These are phyloP conservation scores for Chlamydomonas urium DNA, from an alignment of 139 green algal species.

Conservation along the genomic window DNA sequence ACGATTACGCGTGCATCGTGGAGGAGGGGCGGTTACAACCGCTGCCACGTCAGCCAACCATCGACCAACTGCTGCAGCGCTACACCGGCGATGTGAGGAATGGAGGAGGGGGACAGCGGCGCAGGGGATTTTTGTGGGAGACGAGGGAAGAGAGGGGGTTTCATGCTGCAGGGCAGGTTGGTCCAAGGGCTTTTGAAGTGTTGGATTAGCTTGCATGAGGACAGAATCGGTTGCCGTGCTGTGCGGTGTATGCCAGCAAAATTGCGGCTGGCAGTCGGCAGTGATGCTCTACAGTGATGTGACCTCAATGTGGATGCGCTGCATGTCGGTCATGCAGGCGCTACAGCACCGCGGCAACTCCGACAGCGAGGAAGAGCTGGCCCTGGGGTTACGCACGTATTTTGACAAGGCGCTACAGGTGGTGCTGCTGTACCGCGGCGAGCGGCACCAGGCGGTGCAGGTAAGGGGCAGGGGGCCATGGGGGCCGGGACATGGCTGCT, in stretches of 20 bases:
- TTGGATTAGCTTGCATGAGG: too few relatives aligned
- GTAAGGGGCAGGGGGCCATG: background rate
- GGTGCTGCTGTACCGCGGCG: slow-evolving; percentile 75
- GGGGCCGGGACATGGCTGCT: background rate
- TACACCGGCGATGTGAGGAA: slow-evolving; percentile 37
- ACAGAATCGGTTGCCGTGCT: too few relatives aligned
- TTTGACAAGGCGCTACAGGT: slow-evolving; percentile 78
- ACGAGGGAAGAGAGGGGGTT: too few relatives aligned
- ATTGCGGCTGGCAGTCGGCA: too few relatives aligned
- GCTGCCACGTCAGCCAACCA: slow-evolving; percentile 63
- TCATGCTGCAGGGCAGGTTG: too few relatives aligned
- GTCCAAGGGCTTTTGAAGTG: too few relatives aligned
- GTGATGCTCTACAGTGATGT: too few relatives aligned
- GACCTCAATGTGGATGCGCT: too few relatives aligned
- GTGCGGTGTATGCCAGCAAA: too few relatives aligned
- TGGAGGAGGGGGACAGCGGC: too few relatives aligned
- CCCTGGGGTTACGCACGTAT: slow-evolving; percentile 63
- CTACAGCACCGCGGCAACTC: background rate
- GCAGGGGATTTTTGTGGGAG: too few relatives aligned
- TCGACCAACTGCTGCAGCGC: slow-evolving; percentile 47
- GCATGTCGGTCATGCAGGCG: background rate
- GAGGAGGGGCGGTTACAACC: slow-evolving; percentile 47
- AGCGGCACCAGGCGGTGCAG: slow-evolving; percentile 49
- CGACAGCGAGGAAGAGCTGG: slow-evolving; percentile 41
- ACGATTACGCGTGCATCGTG: slow-evolving; percentile 66